Evolutionary conservation across 371 early-diverging fungal genomes (phyloP).

Genomic region (Basidiobolus meristosporus): DNA sequence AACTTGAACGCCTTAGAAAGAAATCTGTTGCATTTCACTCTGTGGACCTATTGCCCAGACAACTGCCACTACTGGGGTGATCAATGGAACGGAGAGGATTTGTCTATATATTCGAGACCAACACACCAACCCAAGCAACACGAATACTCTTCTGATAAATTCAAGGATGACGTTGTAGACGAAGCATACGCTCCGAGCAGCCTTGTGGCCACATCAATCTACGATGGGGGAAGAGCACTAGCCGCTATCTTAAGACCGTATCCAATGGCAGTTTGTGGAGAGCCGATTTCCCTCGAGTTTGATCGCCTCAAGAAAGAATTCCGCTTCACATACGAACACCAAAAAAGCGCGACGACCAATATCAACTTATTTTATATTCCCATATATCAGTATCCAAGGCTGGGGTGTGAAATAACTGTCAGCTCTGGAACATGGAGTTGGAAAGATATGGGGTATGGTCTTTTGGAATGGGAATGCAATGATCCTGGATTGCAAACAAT

Average conservation of each 20-base stretch:
- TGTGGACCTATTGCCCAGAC: slow-evolving; percentile 48
- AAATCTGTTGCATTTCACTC: slow-evolving; percentile 30
- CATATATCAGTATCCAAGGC: no score
- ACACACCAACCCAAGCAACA: background rate
- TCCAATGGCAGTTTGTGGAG: slow-evolving; percentile 1
- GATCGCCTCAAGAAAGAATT: slow-evolving; percentile 1
- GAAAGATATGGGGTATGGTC: no score
- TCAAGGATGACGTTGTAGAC: background rate
- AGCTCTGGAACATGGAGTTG: no score
- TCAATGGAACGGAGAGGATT: slow-evolving; percentile 53
- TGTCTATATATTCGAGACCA: slow-evolving; percentile 15
- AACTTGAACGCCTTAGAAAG: slow-evolving; percentile 38
- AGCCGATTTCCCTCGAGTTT: slow-evolving; percentile 1
- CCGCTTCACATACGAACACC: background rate
- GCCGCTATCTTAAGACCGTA: slow-evolving; percentile 5
- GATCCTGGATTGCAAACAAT: no score
- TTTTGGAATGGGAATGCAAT: no score
- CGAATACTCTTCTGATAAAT: background rate
- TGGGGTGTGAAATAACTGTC: no score
- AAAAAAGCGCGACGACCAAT: no score
- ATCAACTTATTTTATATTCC: no score
- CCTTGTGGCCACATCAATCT: background rate
- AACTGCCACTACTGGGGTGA: slow-evolving; percentile 40
- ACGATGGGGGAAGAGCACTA: slow-evolving; percentile 6
- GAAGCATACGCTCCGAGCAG: background rate